Percentiles rank a stretch among this genome's conserved stretches.
Conservation (phyloP, 2,329 filamentous ascomycete species). For the Rugonectria rugulosa region DNA sequence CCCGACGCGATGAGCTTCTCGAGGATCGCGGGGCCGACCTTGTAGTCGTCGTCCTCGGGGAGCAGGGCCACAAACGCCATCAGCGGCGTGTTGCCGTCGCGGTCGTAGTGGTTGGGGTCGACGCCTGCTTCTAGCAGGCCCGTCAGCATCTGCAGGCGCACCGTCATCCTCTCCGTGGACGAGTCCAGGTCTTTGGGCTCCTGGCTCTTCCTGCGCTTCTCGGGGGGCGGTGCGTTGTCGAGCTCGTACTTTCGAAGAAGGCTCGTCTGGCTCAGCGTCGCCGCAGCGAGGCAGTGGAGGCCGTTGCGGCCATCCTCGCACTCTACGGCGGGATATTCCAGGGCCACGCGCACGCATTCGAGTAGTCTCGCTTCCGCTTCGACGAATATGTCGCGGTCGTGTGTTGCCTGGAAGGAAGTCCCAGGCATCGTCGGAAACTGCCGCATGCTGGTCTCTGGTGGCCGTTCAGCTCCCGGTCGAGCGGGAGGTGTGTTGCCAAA, state of each 20-base stretch:
- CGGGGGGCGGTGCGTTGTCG: conserved; percentile 24
- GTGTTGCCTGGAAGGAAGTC: not conserved
- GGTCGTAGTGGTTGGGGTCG: conserved; percentile 62
- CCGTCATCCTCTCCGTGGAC: conserved; percentile 38
- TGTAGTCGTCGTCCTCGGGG: conserved; percentile 59
- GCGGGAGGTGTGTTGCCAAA: conserved; percentile 50
- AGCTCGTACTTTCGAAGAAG: conserved; percentile 44
- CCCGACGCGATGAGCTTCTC: conserved; percentile 51
- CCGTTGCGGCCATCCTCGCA: conserved; percentile 59
- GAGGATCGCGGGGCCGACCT: conserved; percentile 54
- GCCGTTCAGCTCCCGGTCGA: conserved; percentile 6
- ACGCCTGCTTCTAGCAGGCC: conserved; percentile 49
- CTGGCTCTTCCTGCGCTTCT: conserved; percentile 17
- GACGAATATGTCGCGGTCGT: conserved; percentile 8
- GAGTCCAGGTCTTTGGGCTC: conserved; percentile 42
- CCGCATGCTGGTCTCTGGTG: conserved; percentile 7
- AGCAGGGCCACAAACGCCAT: conserved; percentile 62
- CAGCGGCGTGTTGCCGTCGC: conserved; percentile 59
- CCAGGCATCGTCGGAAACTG: too few species aligned
- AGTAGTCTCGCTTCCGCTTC: conserved; percentile 34
- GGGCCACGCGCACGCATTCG: conserved; percentile 27
- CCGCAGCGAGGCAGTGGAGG: conserved; percentile 65
- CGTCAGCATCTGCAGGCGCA: conserved; percentile 37
- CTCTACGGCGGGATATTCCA: conserved; percentile 30
- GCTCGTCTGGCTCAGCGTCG: conserved; percentile 52